Base-by-base conservation (phyloP, 163 green algal genomes). In the Smithsoniella earleae region DNA sequence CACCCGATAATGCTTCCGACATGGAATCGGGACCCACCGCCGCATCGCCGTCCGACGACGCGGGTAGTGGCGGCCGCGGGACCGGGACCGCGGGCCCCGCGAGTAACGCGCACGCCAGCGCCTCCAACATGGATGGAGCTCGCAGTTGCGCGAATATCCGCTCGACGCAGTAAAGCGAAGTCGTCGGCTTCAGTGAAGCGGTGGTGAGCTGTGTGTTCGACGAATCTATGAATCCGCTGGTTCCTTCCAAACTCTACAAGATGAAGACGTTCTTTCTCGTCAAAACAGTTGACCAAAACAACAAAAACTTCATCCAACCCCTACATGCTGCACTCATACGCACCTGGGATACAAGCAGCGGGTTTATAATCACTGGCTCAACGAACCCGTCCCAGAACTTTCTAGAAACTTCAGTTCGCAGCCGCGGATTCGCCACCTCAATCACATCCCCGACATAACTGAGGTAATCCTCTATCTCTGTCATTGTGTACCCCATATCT, bases 331-430 rank as follows among this genome's bases (percentile, higher is more conserved):
- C 13, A 13, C 5, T 13, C 25, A 0, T 0, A 13, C 49, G 49
- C 49, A 64, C 49, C 25, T 1, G 31, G 8, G 49, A 25, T 25
- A 27, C 49, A 8, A 64, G 49, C 25, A 64, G 49, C 1, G 49
- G 49, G 25, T 27, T 27, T 25, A 64, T 27, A 27, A 64, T 27
- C 25, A 64, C 33, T 6, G 49, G 49, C 49, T 64, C 49, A 6
- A 64, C 49, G 13, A 64, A 64, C 25, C 49, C 49, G 49, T 64
- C 49, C 49, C 49, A 64, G 49, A 64, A 64, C 49, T 64, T 64
- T 25, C 49, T 25, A 27, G 49, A 64, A 6, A 64, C 49, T 27
- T 64, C 49, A 27, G 49, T 10, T 25, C 49, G 49, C 6, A 64
- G 49, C 25, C 49, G 49, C 6, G 49, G 49, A 27, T 64, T 64